phyloP scores from a whole-genome alignment of 352 stramenopile genomes.

The Aphanomyces astaci region DNA sequence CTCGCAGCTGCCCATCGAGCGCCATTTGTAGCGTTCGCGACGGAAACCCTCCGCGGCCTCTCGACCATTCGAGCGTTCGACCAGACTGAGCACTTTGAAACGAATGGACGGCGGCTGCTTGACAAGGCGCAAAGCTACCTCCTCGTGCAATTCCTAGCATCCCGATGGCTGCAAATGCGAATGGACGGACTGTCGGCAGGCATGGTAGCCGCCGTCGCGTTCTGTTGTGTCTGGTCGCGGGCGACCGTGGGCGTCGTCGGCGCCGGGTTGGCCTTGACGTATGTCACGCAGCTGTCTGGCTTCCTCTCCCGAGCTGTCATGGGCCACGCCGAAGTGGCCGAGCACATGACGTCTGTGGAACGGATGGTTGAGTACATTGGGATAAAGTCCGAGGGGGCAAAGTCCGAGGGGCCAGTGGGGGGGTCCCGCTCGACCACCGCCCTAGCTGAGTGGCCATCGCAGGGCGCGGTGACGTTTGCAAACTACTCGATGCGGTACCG shows the following conservation, averaged over 20 bases:
- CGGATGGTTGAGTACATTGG: slow-evolving; percentile 41
- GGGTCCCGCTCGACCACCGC: too few relatives aligned
- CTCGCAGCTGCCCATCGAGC: slow-evolving; percentile 90
- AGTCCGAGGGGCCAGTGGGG: too few relatives aligned
- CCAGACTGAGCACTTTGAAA: slow-evolving; percentile 20
- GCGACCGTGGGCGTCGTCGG: slow-evolving; percentile 54
- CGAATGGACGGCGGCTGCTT: slow-evolving; percentile 26
- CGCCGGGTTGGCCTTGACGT: slow-evolving; percentile 62
- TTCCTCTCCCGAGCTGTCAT: slow-evolving; percentile 75
- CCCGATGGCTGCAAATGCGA: slow-evolving; percentile 68
- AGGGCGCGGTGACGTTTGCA: slow-evolving; percentile 57
- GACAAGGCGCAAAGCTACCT: slow-evolving; percentile 65
- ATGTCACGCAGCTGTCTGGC: slow-evolving; percentile 79
- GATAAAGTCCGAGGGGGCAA: background rate
- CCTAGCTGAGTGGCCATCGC: slow-evolving; percentile 39
- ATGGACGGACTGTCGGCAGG: slow-evolving; percentile 62
- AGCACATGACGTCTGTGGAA: slow-evolving; percentile 93
- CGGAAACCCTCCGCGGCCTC: slow-evolving; percentile 81
- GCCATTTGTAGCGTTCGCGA: slow-evolving; percentile 92
- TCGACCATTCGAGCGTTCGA: slow-evolving; percentile 61
- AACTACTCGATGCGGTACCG: slow-evolving; percentile 60
- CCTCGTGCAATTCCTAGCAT: slow-evolving; percentile 66
- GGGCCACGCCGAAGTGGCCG: slow-evolving; percentile 56
- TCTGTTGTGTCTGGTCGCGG: slow-evolving; percentile 40
- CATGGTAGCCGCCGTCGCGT: slow-evolving; percentile 58